Evolutionary conservation across 768 basidiomycete species (phyloP), one percentile per base, ranked within the genome.

Genomic region (Austroboletus eburneus): DNA sequence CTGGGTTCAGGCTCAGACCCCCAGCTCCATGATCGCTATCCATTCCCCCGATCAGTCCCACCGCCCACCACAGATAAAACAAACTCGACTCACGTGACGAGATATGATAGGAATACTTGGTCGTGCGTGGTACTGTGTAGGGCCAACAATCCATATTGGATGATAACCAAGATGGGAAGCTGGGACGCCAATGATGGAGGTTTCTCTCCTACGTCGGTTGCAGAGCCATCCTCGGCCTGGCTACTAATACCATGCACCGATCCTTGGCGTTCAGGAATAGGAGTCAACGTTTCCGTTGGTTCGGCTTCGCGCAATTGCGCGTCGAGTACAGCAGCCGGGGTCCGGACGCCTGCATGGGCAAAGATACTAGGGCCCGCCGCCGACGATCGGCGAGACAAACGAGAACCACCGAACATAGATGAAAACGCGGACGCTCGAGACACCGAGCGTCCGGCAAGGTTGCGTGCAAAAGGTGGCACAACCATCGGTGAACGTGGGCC

Each of bases 1-100:
- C 87, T 0, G 96, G 90, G 58, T 85, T 87, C 44, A 99, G 73
- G 47, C 91, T 92, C 52, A 99, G 68, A 1, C 96, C 96, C n/a
- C 94, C 94, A 6, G 81, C 75, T 17, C 79, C 72, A 61, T 90
- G 90, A 55, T 87, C 81, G 13, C 90, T 94, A 61, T 43, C 16
- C n/a, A 17, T 44, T 45, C 22, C 36, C 30, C 4, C 35, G 23
- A 45, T 45, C 23, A 54, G 39, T 24, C 27, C 17, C 4, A 39
- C 35, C 12, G 18, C 5, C 45, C n/a, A 41, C 27, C 17, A 5
- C 18, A 18, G 41, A 37, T 20, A 45, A 16, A 34, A 42, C 3
- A 27, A 27, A 18, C 1, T 14, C 13, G 1, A 50, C 65, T 54
- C 24, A 66, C 64, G 55, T 57, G 41, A 93, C 88, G 21, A 94